Evolutionary conservation across 805 yeast genomes (phyloP), one percentile per base, ranked within the genome.

Genomic region (Barnettozyma salicaria): DNA sequence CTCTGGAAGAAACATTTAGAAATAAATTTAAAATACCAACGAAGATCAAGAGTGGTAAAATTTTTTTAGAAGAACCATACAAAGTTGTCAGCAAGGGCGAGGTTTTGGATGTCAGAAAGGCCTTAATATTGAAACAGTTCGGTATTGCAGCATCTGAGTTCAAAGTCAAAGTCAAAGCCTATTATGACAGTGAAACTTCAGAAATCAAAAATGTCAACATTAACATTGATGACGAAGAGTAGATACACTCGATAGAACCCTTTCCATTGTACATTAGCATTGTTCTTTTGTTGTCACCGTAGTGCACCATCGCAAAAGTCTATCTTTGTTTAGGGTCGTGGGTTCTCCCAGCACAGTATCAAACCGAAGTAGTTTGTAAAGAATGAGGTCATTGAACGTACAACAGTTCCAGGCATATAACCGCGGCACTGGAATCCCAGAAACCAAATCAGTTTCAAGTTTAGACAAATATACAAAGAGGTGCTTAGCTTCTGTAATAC

Each of bases 131-230:
- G 60, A 92, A 92, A 64, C 92, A 86, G 50, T 94, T 92, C 61
- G 99, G 99, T 55, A 76, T 94, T 40, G 97, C 97, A 10, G 87
- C 88, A 39, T 74, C 96, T 30, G 88, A 85, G 57, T 92, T 90
- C 65, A 86, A 79, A 61, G 94, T 92, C 36, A 72, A 76, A 51
- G 65, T 83, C 45, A 64, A 78, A 50, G 96, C 92, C 14, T 85
- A 72, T 60, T 90, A 83, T 58, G 79, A 82, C 58, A 78, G 73
- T 41, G 87, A 85, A 47, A 37, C 60, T 13, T 46, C 62, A 24
- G 46, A 53, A 28, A 52, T 64, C 36, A 53, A 57, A 30, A 44
- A 49, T 30, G 60, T 61, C 16, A 42, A 53, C 36, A 55, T 65
- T 36, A 62, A 64, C 51, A 57, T 63, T 45, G 60, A 56, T 28